Conservation (phyloP, 805 yeast genomes). For the Priceomyces melissophilus region DNA sequence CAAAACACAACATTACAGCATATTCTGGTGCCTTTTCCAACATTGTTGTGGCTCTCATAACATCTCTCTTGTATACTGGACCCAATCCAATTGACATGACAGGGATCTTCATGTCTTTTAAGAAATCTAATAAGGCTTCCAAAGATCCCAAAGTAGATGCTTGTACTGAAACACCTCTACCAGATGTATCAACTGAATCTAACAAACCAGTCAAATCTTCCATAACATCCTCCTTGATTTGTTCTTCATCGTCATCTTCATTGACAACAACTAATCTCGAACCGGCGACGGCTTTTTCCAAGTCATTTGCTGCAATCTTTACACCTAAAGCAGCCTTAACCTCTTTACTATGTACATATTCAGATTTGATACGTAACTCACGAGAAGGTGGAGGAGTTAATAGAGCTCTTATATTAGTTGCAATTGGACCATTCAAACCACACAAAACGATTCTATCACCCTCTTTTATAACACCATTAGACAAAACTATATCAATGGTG, state of each 20-base stretch:
- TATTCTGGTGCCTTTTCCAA: constrained; percentile 91
- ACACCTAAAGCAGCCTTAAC: constrained; percentile 99
- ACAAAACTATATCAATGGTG: constrained; percentile 93
- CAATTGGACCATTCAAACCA: constrained; percentile 98
- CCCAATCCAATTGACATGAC: constrained; percentile 98
- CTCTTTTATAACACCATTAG: constrained; percentile 93
- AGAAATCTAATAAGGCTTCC: constrained; percentile 94
- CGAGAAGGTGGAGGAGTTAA: constrained; percentile 97
- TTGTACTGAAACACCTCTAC: constrained; percentile 97
- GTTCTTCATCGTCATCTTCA: constrained; percentile 97
- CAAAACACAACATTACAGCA: constrained; percentile 98
- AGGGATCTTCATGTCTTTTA: constrained; percentile 98
- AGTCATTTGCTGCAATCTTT: constrained; percentile 94
- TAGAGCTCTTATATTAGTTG: constrained; percentile 91
- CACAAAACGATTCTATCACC: constrained; percentile 95
- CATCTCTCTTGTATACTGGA: constrained; percentile 97
- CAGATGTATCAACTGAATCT: constrained; percentile 91
- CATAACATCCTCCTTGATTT: constrained; percentile 96
- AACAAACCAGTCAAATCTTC: constrained; percentile 93
- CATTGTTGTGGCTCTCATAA: constrained; percentile 96
- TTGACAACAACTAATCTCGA: constrained; percentile 93
- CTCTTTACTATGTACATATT: constrained; percentile 92
- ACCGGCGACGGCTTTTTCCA: constrained; percentile 99
- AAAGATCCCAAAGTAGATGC: constrained; percentile 97
- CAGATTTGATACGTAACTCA: constrained; percentile 95